Base-by-base conservation (phyloP, 2,329 filamentous ascomycete genomes). In the Fusarium camptoceras region DNA sequence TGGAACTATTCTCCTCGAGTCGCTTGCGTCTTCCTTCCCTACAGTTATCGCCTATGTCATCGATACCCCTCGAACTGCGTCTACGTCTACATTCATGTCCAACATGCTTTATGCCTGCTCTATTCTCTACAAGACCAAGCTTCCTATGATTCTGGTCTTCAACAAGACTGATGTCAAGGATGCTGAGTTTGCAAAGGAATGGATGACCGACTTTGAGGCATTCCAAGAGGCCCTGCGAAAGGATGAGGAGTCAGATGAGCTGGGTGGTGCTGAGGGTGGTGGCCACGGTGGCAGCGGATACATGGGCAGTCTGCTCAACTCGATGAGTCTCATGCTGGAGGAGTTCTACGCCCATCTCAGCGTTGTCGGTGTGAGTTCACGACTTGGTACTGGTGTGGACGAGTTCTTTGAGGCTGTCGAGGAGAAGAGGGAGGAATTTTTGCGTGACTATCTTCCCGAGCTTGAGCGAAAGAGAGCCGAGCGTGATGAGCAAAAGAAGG, bases 101-200 rank as follows among this genome's bases (percentile, higher is more conserved):
- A 99, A 99, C 82, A 99, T 99, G 96, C 90, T 99, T 44, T 99
- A 99, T 81, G 96, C 96, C 24, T 98, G 96, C 85, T 97, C 93
- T 64, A 99, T 99, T 70, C 88, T 99, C 18, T 99, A 99, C 88
- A 98, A 98, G 85, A 98, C 95, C 3, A 97, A 97, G 79, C 86
- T 99, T 1, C 96, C 96, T 25, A 99, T 99, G 96, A 97, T 99
- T 56, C 84, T 99, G 10, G 96, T 99, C 14, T 98, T 99, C 86
- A 99, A 99, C 85, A 99, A 99, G 84, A 98, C 94, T 0, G 96
- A 99, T 76, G 94, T 97, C 43, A 94, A 97, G 79, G 92, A 97
- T 76, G 93, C 94, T 0, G 87, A 88, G 27, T 97, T 97, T 76
- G 96, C 94, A 2, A 96, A 95, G 82, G 94, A 98, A 78, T 99